A percentile compares a stretch with the other conserved stretches of the same genome.
Conservation (phyloP, 2,329 filamentous ascomycete genomes). For the Neofusicoccum umdonicola region DNA sequence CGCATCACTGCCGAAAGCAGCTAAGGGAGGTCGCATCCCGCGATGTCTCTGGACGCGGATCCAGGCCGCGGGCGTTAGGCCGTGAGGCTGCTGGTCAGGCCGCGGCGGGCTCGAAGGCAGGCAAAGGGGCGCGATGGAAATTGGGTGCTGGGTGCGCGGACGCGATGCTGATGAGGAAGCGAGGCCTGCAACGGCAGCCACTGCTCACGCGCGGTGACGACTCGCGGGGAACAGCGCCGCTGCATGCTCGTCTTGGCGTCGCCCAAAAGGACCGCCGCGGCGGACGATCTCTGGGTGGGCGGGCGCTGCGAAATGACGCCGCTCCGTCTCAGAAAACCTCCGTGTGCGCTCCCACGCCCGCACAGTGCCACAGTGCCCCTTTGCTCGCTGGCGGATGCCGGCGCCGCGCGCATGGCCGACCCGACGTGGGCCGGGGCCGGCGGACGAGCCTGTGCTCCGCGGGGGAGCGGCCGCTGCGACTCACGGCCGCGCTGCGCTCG, state of each 20-base stretch:
- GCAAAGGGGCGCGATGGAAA: not conserved
- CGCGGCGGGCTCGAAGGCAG: not conserved
- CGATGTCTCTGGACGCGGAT: not conserved
- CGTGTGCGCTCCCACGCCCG: not conserved
- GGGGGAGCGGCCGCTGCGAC: not conserved
- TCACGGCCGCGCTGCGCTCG: not conserved
- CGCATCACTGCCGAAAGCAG: conserved; percentile 7
- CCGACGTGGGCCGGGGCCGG: not conserved
- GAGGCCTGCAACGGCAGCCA: not conserved
- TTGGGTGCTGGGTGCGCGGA: not conserved
- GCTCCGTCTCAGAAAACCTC: conserved; percentile 1
- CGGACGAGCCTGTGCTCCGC: not conserved
- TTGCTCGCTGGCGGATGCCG: no score
- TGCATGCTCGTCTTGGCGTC: conserved; percentile 2
- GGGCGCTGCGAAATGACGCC: conserved; percentile 2
- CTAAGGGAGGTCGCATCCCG: not conserved
- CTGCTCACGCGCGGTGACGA: not conserved
- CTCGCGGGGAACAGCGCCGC: not conserved
- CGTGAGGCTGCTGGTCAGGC: not conserved
- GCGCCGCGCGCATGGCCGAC: not conserved
- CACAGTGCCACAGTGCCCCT: no score
- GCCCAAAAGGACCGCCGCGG: not conserved
- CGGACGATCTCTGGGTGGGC: not conserved
- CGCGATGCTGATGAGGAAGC: not conserved
- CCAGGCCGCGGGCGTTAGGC: not conserved